Conservation (phyloP, 2,329 filamentous ascomycete genomes). For the Colletotrichum cereale region DNA sequence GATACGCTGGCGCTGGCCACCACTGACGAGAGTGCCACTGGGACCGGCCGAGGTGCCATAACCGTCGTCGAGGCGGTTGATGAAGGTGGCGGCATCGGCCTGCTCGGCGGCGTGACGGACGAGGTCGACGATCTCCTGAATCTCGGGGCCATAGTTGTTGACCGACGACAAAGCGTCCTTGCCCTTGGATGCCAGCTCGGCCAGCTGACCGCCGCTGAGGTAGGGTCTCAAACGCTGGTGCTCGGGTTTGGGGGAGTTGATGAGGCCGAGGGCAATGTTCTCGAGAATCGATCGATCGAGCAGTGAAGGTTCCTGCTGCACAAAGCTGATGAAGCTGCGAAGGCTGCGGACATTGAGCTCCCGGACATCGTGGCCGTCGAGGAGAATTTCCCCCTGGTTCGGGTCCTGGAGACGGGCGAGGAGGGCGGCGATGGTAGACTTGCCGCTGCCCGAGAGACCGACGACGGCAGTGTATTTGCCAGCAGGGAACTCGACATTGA, state of each 20-base stretch:
- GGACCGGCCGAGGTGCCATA: conserved; percentile 61
- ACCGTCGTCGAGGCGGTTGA: conserved; percentile 60
- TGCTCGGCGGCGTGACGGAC: conserved; percentile 61
- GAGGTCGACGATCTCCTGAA: conserved; percentile 59
- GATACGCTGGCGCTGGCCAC: conserved; percentile 66
- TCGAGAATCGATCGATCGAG: conserved; percentile 54
- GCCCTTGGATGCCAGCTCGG: conserved; percentile 55
- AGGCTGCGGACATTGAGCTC: conserved; percentile 52
- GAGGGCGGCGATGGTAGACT: conserved; percentile 57
- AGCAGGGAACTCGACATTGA: conserved; percentile 51
- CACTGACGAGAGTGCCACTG: conserved; percentile 60
- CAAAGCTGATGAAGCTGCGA: conserved; percentile 49
- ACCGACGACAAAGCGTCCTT: conserved; percentile 43
- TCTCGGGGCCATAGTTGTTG: conserved; percentile 40
- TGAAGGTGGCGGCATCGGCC: conserved; percentile 67
- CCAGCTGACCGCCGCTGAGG: conserved; percentile 58
- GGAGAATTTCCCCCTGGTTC: conserved; percentile 52
- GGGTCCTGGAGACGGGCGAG: conserved; percentile 61
- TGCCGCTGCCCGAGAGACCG: conserved; percentile 63
- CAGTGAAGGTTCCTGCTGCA: conserved; percentile 51
- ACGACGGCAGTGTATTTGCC: conserved; percentile 62
- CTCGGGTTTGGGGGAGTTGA: conserved; percentile 50
- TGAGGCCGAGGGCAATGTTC: conserved; percentile 58
- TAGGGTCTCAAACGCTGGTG: conserved; percentile 51
- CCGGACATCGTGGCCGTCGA: conserved; percentile 53